phyloP scores from a whole-genome alignment of 2,329 filamentous ascomycete genomes.

The Stachybotrys echinatus region DNA sequence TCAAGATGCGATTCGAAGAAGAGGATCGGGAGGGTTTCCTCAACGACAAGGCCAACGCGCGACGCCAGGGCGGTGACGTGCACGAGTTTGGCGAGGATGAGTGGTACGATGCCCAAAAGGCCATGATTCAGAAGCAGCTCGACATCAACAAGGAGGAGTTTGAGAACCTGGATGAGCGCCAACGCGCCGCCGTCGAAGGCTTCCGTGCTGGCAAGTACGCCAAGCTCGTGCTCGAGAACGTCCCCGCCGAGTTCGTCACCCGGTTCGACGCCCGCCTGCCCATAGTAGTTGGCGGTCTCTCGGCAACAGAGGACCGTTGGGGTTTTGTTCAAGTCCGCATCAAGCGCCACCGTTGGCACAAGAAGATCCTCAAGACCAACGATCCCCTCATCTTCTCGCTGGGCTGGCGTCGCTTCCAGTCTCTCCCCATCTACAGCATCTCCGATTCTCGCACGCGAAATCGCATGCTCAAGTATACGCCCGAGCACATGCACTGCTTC shows the following conservation, averaged over 20 bases:
- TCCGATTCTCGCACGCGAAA: slow-evolving; percentile 91
- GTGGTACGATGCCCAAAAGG: slow-evolving; percentile 98
- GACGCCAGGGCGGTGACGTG: slow-evolving; percentile 60
- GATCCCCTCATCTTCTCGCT: slow-evolving; percentile 96
- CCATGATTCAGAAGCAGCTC: slow-evolving; percentile 87
- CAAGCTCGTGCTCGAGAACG: slow-evolving; percentile 80
- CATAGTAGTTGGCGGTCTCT: slow-evolving; percentile 84
- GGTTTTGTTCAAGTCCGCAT: slow-evolving; percentile 94
- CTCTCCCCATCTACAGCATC: slow-evolving; percentile 87
- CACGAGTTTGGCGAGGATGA: slow-evolving; percentile 95
- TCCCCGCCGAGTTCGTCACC: slow-evolving; percentile 84
- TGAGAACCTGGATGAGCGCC: slow-evolving; percentile 76
- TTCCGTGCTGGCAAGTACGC: slow-evolving; percentile 90
- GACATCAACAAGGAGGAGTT: slow-evolving; percentile 97
- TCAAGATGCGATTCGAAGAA: slow-evolving; percentile 91
- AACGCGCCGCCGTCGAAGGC: slow-evolving; percentile 80
- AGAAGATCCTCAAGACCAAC: slow-evolving; percentile 97
- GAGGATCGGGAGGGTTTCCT: slow-evolving; percentile 95
- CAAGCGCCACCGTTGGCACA: slow-evolving; percentile 97
- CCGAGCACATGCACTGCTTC: slow-evolving; percentile 99
- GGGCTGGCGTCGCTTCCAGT: slow-evolving; percentile 93
- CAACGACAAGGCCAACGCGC: slow-evolving; percentile 78
- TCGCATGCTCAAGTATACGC: slow-evolving; percentile 97
- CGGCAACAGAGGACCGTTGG: slow-evolving; percentile 90
- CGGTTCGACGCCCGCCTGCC: slow-evolving; percentile 79